Base-by-base conservation (phyloP, 1,139 yeast genomes). In the Hyphopichia burtonii region DNA sequence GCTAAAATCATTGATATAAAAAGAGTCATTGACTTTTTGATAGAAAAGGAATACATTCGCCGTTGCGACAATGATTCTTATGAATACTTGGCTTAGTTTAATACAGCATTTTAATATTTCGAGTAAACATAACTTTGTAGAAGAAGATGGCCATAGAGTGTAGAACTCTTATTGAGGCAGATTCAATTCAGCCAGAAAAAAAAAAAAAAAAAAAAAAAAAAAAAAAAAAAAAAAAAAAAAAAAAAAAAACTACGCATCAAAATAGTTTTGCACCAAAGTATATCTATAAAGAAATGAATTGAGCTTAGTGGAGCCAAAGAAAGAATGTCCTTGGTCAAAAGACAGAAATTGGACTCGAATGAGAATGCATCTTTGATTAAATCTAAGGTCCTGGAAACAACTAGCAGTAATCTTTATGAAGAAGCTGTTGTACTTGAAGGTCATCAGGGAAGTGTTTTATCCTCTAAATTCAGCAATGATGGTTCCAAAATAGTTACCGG, bases 1-100 rank as follows among this genome's bases (percentile, higher is more conserved):
- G 97, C 98, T 6, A 82, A 83, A 49, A 83, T 89, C 23, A 76
- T 89, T 14, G 96, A 91, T 59, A 86, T 93, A 56, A 93, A 93
- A 68, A 80, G 82, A 59, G 89, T 91, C 34, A 87, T 93, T 52
- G 96, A 89, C 58, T 78, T 77, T 39, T 77, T 93, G 62, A 86
- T 93, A 43, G 97, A 91, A 51, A 83, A 84, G 63, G 96, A 88
- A 56, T 93, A 89, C 59, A 68, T 93, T 49, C 82, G 82, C 54
- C 82, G 99, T 63, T 73, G 80, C 38, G 93, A 84, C 44, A 83
- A 80, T 44, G 86, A 83, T 56, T 76, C 83, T 41, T 90, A 89
- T 59, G 85, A 85, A 53, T 93, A 93, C 61, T 69, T 90, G 51
- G 94, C 96, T 30, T 82, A 63, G 49, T 34, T 43, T 12, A 19